Evolutionary conservation across 108 stramenopile species (phyloP), one percentile per base, ranked within the genome.

Genomic region (Seminavis robusta): DNA sequence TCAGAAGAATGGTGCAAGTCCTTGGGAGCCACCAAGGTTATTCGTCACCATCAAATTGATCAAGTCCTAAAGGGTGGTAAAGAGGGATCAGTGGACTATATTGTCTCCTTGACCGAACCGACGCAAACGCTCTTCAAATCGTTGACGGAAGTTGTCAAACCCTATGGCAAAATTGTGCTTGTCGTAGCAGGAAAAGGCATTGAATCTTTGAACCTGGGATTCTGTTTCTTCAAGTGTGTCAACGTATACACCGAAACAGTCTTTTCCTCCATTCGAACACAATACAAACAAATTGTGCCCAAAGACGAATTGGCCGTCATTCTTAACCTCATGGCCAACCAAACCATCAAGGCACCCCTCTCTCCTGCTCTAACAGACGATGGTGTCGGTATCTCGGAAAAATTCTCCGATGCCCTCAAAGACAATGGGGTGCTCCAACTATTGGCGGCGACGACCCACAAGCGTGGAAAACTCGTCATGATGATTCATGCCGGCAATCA

Each of bases 191-290:
- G 79, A 20, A 39, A 62, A 27, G 38, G 54, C 29, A 73, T 80
- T 21, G 26, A 63, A 44, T 59, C 65, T 13, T 41, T 80, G 27
- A 57, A 80, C 57, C 33, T 80, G 40, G 59, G 74, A 6, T 80
- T 80, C 49, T 25, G 62, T 1, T 73, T 80, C 57, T 80, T 80
- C 59, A 80, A 80, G 45, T 52, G 71, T 40, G 79, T 52, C 26
- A 73, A 61, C 16, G 71, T 80, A 8, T 44, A 48, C 2, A 73
- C 66, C 16, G 67, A 73, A 42, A 80, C 79, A 2, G 74, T 80
- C 24, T 80, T 80, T 57, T 45, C 53, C 29, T 65, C 56, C 15
- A 60, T 56, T 32, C 71, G 79, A 20, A 59, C 56, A 25, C 39
- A 60, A 9, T 76, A 59, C 40, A n/a, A 16, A 4, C 38, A 40